Evolutionary conservation across 495 filamentous ascomycete genomes (phyloP), one percentile per base, ranked within the genome.

Genomic region (Hypomontagnella monticulosa): DNA sequence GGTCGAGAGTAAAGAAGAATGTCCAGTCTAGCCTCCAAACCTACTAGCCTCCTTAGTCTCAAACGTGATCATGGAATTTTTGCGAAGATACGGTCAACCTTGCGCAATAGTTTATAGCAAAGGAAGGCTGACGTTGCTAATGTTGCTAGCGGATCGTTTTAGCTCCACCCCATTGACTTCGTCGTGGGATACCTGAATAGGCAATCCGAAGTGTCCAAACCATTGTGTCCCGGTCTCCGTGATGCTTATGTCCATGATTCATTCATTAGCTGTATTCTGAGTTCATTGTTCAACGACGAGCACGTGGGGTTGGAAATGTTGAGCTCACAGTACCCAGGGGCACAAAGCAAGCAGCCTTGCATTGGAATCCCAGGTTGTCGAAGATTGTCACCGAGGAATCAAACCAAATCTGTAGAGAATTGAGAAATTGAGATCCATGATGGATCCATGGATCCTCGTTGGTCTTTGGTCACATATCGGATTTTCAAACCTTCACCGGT

Each of bases 401-500:
- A n/a, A 62, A 19, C 40, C 55, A 48, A 20, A 20, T 53, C 61
- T 34, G 14, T 52, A 60, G 37, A 37, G 37, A 47, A 50, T 41
- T 27, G 16, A 51, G 32, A n/a, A n/a, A n/a, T n/a, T n/a, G n/a
- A n/a, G n/a, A n/a, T n/a, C n/a, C n/a, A n/a, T n/a, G n/a, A n/a
- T n/a, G n/a, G n/a, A n/a, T n/a, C n/a, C n/a, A n/a, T n/a, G n/a
- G n/a, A 55, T 59, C 6, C 52, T 14, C 53, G 30, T 59, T 34
- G 23, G 54, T 23, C 23, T 41, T 60, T 51, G 46, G 44, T 60
- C 55, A 63, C 50, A 60, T 60, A 50, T 57, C 49, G 59, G 36
- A 59, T 60, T 68, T 56, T 10, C 50, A 48, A 60, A 55, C 55
- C 38, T 44, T 60, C 66, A 69, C 60, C 66, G 65, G 65, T 54